Conservation (phyloP, 148 eudicot genomes). For the Hydrangea macrophylla region DNA sequence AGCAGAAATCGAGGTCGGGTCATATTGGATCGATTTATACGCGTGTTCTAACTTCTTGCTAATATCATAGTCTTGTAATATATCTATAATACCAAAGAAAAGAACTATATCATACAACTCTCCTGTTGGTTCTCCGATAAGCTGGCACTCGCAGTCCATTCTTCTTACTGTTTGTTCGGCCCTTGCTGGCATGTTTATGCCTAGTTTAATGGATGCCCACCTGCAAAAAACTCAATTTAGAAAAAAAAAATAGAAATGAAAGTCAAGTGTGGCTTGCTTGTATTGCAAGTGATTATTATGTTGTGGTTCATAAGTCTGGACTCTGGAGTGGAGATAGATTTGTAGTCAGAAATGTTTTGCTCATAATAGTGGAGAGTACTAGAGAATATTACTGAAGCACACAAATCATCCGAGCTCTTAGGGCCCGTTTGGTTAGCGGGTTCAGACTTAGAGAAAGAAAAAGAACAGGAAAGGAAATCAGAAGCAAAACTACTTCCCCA, state of each 20-base stretch:
- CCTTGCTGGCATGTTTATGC: slow-evolving; percentile 60
- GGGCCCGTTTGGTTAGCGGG: too few species aligned
- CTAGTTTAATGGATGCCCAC: slow-evolving; percentile 47
- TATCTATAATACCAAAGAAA: slow-evolving; percentile 69
- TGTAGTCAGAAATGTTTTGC: neutral
- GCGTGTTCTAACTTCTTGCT: slow-evolving; percentile 85
- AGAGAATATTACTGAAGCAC: neutral
- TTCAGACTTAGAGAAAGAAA: too few species aligned
- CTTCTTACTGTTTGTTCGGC: slow-evolving; percentile 57
- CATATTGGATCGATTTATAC: slow-evolving; percentile 64
- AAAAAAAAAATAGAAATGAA: neutral
- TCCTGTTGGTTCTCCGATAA: slow-evolving; percentile 66
- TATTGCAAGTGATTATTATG: neutral
- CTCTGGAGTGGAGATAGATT: neutral
- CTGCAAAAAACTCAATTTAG: slow-evolving; percentile 25
- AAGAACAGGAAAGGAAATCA: too few species aligned
- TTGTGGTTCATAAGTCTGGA: neutral
- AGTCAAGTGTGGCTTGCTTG: neutral
- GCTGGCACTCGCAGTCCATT: slow-evolving; percentile 46
- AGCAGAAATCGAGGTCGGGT: slow-evolving; percentile 68
- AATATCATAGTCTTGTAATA: slow-evolving; percentile 72
- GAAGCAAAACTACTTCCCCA: too few species aligned
- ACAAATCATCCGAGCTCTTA: too few species aligned
- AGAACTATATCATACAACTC: slow-evolving; percentile 55
- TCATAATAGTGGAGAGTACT: neutral